Evolutionary conservation across 2,329 filamentous ascomycete genomes (phyloP), one percentile per base, ranked within the genome.

Genomic region (Pseudogymnoascus destructans): DNA sequence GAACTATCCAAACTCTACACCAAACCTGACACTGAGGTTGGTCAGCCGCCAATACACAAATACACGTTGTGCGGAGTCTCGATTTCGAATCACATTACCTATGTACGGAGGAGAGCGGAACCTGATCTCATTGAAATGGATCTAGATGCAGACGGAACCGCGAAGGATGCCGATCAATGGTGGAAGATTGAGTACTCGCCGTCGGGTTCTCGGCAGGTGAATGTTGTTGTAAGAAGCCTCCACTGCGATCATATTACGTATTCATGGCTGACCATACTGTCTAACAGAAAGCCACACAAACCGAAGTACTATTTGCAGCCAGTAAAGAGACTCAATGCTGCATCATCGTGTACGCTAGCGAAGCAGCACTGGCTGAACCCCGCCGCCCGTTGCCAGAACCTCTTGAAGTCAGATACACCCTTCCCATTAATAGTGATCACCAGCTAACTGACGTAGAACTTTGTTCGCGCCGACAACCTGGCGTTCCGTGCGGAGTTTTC

Each of bases 301-400:
- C 76, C 36, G 70, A 72, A 32, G 73, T 79, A 21, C 67, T 78
- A 2, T 66, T 70, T 54, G 72, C 74, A 8, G 72, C 78, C 17
- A 77, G 74, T 68, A 69, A 71, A 6, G 77, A 79, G 54, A 74
- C 73, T 7, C 77, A 75, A 58, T 72, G 70, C 15, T 73, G 75
- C 0, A 64, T 79, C 15, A 64, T 82, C 2, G 68, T 82, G 3
- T 82, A 81, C 63, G 79, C 79, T 19, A 77, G 77, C 3, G 76
- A 80, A 60, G 67, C 70, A 23, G 77, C 78, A 21, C 66, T 79
- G 59, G 62, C 70, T 10, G 61, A 64, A 17, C 65, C 69, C 3
- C 66, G 59, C 9, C 63, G 67, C 3, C 68, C 72, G 9, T 66
- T 80, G 13, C 70, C 77, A 25, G 66, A 68, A 54, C 60, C 70